Base-by-base conservation (phyloP, 2,329 filamentous ascomycete species). In the Phialocephala subalpina region DNA sequence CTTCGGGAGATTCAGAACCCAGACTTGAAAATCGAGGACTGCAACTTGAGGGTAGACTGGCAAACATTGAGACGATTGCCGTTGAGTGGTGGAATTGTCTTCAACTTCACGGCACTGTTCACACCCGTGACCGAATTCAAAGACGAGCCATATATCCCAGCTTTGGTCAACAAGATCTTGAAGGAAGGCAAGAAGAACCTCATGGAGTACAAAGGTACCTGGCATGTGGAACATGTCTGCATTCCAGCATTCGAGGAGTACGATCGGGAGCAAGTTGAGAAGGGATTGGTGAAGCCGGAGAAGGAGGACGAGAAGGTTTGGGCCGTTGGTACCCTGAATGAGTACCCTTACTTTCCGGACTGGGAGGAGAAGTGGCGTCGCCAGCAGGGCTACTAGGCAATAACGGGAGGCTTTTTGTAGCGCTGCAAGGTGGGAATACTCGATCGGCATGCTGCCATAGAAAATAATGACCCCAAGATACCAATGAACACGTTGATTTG, bases 61-160 rank as follows among this genome's bases (percentile, higher is more conserved):
- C 94, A 97, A 78, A 97, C 93, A 0, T 80, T 97, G 3, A 87
- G 93, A 1, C 87, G 93, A 2, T 80, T 97, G 0, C 93, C 93
- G 0, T 81, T 97, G 0, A 93, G 90, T 0, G 92, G 87, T 0
- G 90, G 86, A 0, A 82, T 97, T 1, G 86, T 93, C 0, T 97
- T 97, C 81, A 97, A 96, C 77, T 97, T 95, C 85, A 97, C 95
- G 75, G 92, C 91, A 0, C 78, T 96, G 0, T 97, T 97, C 78
- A 96, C 92, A 0, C 91, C 91, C 0, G 77, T 97, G 0, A 76
- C 83, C 0, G 87, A 91, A 69, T 88, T 97, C 64, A 81, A 86
- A 2, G 83, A 91, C 64, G 93, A 97, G 76, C 86, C 91, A 0
- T 91, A 88, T 56, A 80, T 97, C 0, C 93, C 93, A 0, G 86